Base-by-base conservation (phyloP, 2,329 filamentous ascomycete genomes). In the Rosellinia necatrix region DNA sequence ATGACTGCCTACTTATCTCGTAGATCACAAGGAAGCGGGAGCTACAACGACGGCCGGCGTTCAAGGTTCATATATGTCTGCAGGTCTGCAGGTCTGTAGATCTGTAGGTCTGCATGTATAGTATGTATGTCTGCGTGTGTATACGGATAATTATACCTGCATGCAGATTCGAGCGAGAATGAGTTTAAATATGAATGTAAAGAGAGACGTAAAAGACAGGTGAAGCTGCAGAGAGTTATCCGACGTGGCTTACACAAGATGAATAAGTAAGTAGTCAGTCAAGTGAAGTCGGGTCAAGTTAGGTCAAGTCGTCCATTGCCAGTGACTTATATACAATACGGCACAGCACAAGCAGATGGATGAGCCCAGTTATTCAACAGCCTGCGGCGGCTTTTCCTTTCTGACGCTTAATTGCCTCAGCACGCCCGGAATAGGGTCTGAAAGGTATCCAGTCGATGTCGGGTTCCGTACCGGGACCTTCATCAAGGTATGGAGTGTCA, bases 361-460 rank as follows among this genome's bases (percentile, higher is more conserved):
- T 32, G 4, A 29, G 38, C 8, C 10, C 15, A 37, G 12, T 15
- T 41, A 49, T 13, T 44, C 44, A 50, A 42, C 40, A 37, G 41
- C 37, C 40, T 13, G 13, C 29, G 35, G 17, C 19, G 17, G 40
- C 29, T 13, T 50, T 25, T 51, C 22, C n/a, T 56, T 27, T 40
- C 47, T 32, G 6, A 15, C 27, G 19, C 34, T 13, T 40, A 55
- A 44, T 49, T 50, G 21, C 51, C 51, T 56, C 43, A 56, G 44
- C 43, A n/a, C 13, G 44, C 34, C 42, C 43, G 30, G 27, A 51
- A 58, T 50, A 40, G 41, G 48, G 56, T 59, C 40, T 40, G 47
- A 24, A 47, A 10, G n/a, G n/a, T n/a, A n/a, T 38, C 43, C 30
- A 49, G 30, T 46, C 29, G 35, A 55, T 15, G 38, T 58, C 38